Evolutionary conservation across 768 basidiomycete genomes (phyloP).

Genomic region (Pleurotus salmoneostramineus): DNA sequence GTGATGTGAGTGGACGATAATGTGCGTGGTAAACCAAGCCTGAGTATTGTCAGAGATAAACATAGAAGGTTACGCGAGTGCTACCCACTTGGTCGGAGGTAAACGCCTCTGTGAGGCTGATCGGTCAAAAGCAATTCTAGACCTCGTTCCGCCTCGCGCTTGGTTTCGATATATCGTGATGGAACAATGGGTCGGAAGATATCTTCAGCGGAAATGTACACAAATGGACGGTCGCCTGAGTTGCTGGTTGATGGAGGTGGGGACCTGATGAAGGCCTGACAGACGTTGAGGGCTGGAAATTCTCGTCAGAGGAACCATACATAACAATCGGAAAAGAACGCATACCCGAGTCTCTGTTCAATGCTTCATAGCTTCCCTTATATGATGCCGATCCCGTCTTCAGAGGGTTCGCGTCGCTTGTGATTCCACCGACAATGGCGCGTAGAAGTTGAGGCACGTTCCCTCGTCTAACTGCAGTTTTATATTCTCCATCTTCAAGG

Average conservation of each 20-base stretch:
- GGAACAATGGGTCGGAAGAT: constrained; percentile 86
- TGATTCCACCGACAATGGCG: constrained; percentile 37
- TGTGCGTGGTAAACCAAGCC: constrained; percentile 97
- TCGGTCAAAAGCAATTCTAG: constrained; percentile 41
- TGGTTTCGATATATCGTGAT: constrained; percentile 86
- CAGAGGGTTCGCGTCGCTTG: constrained; percentile 57
- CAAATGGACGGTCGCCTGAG: constrained; percentile 60
- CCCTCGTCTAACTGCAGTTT: constrained; percentile 60
- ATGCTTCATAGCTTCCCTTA: constrained; percentile 59
- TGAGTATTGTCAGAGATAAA: constrained; percentile 23
- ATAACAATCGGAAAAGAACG: constrained; percentile 12
- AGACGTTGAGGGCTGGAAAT: constrained; percentile 63
- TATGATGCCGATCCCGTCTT: constrained; percentile 30
- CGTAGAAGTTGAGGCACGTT: constrained; percentile 48
- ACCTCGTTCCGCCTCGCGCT: constrained; percentile 88
- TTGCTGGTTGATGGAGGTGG: constrained; percentile 22
- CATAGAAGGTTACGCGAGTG: constrained; percentile 7
- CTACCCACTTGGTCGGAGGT: constrained; percentile 83
- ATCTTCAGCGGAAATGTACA: constrained; percentile 95
- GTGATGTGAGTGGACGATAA: constrained; percentile 83
- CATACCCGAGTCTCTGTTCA: constrained; percentile 92
- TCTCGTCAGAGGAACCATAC: constrained; percentile 10
- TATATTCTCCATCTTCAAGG: constrained; percentile 79
- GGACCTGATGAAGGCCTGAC: constrained; percentile 67
- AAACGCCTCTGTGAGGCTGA: constrained; percentile 61